Conservation (phyloP, 768 basidiomycete genomes). For the Podaxis pistillaris region DNA sequence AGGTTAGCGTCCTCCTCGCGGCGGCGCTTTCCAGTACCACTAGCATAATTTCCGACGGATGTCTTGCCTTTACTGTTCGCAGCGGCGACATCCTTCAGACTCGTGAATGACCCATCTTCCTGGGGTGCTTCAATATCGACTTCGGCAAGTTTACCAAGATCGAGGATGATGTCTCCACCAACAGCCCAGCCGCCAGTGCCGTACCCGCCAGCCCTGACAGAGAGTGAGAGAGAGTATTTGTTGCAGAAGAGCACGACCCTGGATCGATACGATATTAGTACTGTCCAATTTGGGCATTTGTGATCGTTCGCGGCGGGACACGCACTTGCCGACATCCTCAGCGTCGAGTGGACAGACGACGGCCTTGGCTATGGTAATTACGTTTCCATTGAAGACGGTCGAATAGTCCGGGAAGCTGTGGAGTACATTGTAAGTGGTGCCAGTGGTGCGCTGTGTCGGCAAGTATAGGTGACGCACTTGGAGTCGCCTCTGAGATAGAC, state of each 20-base stretch:
- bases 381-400: constrained; percentile 77
- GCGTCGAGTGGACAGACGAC: constrained; percentile 77
- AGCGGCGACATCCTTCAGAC: constrained; percentile 53
- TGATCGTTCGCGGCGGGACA: constrained; percentile 11
- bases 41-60: constrained; percentile 17
- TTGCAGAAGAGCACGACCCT: constrained; percentile 74
- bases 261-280: constrained; percentile 4
- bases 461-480: constrained; percentile 8
- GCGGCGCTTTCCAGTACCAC: constrained; percentile 47
- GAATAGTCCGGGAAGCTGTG: constrained; percentile 47
- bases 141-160: constrained; percentile 67
- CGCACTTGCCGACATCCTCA: constrained; percentile 78
- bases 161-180: constrained; percentile 82
- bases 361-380: constrained; percentile 56
- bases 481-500: constrained; percentile 41
- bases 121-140: constrained; percentile 66
- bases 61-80: constrained; percentile 58
- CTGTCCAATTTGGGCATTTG: not conserved
- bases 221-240: constrained; percentile 68
- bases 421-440: constrained; percentile 2
- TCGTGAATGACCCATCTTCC: constrained; percentile 53
- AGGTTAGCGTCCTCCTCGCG: constrained; percentile 54
- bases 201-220: constrained; percentile 88
- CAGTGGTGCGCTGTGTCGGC: not conserved
- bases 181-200: constrained; percentile 91